Conservation (phyloP, 225 moss, liverwort and hornwort genomes). For the Marchantia paleacea region DNA sequence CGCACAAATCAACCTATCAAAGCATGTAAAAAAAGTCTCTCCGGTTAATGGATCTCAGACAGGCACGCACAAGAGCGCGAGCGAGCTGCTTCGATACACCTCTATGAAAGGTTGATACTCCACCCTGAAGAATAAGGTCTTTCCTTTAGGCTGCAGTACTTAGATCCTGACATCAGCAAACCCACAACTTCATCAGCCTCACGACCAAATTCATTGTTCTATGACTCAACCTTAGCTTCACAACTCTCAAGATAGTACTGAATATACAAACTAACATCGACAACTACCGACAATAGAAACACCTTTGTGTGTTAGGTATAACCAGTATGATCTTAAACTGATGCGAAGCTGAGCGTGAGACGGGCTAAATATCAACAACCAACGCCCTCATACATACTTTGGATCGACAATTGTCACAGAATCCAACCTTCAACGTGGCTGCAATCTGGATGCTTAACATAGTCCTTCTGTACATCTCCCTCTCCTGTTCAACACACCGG, state of each 20-base stretch:
- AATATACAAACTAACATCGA: too few species aligned
- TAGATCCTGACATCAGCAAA: neutral
- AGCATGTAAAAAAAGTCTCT: conserved; percentile 1
- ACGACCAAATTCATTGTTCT: neutral
- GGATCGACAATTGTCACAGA: neutral
- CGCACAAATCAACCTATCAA: neutral
- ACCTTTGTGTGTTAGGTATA: too few species aligned
- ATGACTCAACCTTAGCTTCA: neutral
- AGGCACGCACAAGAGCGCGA: neutral
- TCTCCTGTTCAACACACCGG: neutral
- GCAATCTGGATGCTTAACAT: conserved; percentile 1
- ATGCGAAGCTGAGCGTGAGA: too few species aligned
- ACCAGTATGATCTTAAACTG: too few species aligned
- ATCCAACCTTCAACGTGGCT: conserved; percentile 6
- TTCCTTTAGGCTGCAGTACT: neutral
- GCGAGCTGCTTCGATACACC: conserved; percentile 6
- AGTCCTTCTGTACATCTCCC: conserved; percentile 9
- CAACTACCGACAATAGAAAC: too few species aligned
- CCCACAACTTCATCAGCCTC: neutral
- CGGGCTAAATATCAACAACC: neutral
- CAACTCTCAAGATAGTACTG: neutral
- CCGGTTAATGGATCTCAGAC: neutral
- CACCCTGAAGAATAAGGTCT: neutral
- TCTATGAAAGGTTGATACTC: neutral
- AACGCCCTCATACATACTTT: neutral